phyloP scores from a whole-genome alignment of 768 basidiomycete genomes.

The Rhodosporidiobolus sp. region DNA sequence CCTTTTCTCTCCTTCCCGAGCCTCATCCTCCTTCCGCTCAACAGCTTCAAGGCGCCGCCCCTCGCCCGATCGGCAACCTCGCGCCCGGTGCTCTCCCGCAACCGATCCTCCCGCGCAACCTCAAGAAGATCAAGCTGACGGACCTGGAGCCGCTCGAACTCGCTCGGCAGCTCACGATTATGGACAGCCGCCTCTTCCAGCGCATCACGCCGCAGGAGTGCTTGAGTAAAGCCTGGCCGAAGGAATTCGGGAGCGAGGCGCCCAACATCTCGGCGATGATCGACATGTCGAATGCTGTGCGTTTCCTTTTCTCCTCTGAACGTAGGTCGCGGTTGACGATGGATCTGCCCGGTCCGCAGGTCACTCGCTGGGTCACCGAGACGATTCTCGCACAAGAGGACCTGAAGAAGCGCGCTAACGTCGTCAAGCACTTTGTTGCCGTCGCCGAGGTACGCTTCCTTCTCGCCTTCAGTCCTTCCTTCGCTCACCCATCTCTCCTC shows the following conservation, averaged over 20 bases:
- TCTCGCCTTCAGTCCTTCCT: neutral
- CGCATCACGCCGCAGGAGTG: conserved; percentile 87
- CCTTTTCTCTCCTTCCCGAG: too few species aligned
- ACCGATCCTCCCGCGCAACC: conserved; percentile 69
- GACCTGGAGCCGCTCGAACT: conserved; percentile 87
- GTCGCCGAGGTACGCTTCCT: conserved; percentile 77
- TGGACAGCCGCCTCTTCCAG: conserved; percentile 82
- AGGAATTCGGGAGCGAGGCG: conserved; percentile 57
- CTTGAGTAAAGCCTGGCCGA: conserved; percentile 65
- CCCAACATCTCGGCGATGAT: conserved; percentile 83
- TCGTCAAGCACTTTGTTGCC: conserved; percentile 85
- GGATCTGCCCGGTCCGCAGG: conserved; percentile 53
- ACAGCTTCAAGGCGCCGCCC: conserved; percentile 33
- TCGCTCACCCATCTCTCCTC: neutral
- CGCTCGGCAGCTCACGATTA: conserved; percentile 85
- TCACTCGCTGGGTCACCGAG: conserved; percentile 89
- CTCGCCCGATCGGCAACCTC: conserved; percentile 31
- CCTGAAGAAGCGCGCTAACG: conserved; percentile 70
- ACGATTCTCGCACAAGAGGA: conserved; percentile 74
- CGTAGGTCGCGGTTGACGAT: neutral
- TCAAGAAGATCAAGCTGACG: conserved; percentile 71
- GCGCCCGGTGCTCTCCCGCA: conserved; percentile 59
- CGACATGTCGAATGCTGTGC: conserved; percentile 77
- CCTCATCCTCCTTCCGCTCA: neutral
- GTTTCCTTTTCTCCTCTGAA: conserved; percentile 38